A percentile compares a stretch with the other conserved stretches of the same genome.
Evolutionary conservation across 2,329 filamentous ascomycete species (phyloP).

Genomic region (Cryphonectria parasitica): DNA sequence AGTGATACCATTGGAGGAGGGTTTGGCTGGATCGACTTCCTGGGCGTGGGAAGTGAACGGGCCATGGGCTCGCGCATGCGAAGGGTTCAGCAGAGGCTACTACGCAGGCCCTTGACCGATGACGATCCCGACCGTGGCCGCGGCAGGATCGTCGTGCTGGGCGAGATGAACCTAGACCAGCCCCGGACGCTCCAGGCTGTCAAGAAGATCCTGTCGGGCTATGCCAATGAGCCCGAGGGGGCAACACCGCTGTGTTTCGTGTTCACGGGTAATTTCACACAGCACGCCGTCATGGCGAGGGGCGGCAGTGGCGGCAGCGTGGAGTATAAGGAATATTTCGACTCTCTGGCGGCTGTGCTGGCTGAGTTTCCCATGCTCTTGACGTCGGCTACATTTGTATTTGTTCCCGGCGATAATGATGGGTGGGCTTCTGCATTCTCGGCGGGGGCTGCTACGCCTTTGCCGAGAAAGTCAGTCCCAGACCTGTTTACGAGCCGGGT

Average conservation of each 20-base stretch:
- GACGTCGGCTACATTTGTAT: conserved; percentile 80
- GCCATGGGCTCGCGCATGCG: conserved; percentile 84
- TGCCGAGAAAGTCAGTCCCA: conserved; percentile 75
- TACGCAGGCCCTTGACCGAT: conserved; percentile 48
- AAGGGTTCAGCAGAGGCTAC: conserved; percentile 71
- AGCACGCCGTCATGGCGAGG: conserved; percentile 66
- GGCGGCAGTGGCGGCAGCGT: conserved; percentile 79
- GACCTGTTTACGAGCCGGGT: conserved; percentile 90
- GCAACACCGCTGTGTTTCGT: conserved; percentile 78
- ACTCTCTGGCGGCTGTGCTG: conserved; percentile 80
- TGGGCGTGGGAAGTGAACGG: conserved; percentile 87
- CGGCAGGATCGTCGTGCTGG: conserved; percentile 72
- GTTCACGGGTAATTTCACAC: conserved; percentile 82
- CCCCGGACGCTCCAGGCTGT: conserved; percentile 81
- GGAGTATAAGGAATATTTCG: conserved; percentile 96
- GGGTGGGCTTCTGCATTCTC: conserved; percentile 92
- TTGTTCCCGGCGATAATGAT: conserved; percentile 95
- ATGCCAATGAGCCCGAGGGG: conserved; percentile 67
- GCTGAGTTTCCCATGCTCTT: conserved; percentile 83
- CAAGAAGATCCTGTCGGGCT: conserved; percentile 75
- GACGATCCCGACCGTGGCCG: conserved; percentile 43
- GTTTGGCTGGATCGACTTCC: conserved; percentile 97
- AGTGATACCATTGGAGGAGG: conserved; percentile 73
- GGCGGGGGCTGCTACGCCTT: conserved; percentile 70
- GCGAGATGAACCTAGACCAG: conserved; percentile 85